Base-by-base conservation (phyloP, 768 basidiomycete genomes). In the Leccinum pellstonianum region DNA sequence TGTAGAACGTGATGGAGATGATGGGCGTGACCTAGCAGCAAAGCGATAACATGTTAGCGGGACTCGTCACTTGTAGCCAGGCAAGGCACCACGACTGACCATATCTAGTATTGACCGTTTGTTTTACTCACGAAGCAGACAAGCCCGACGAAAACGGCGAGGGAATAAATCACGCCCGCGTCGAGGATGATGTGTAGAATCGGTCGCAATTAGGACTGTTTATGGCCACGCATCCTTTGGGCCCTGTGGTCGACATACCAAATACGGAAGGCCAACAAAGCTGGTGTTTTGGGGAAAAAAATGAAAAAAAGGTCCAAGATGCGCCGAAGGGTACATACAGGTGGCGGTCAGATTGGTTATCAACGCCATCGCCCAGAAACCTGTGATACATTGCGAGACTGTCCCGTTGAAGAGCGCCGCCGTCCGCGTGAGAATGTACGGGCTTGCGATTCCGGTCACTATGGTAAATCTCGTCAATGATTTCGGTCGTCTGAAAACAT, bases 1-100 rank as follows among this genome's bases (percentile, higher is more conserved):
- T 64, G 46, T 64, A 64, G 35, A 64, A 64, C 10, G 58, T 64
- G 52, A 64, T 60, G 35, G 63, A 35, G 27, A 64, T 55, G 41
- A 60, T 60, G 3, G 63, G 63, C 19, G 55, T 1, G 25, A 25
- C 25, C 25, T 25, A 1, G 25, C 25, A 25, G 25, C 25, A 23
- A 25, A 25, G 25, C 25, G 25, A 25, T 25, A 25, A 25, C 25
- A 25, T 25, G 4, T 25, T 1, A 25, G 25, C 25, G 25, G 25
- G 25, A 25, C 25, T 25, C 25, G 25, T 25, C 25, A 25, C 25
- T 1, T 25, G 1, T 25, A 25, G 25, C 25, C 25, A 25, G 25
- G 3, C 3, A 23, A 3, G 23, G 3, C 23, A 23, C 23, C 3
- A 23, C 23, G 3, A 23, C 23, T 23, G 23, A 23, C 23, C 23